These are phyloP conservation scores for Chaetoceros tenuissimus DNA, from an alignment of 108 stramenopile species.

Conservation along the genomic window DNA sequence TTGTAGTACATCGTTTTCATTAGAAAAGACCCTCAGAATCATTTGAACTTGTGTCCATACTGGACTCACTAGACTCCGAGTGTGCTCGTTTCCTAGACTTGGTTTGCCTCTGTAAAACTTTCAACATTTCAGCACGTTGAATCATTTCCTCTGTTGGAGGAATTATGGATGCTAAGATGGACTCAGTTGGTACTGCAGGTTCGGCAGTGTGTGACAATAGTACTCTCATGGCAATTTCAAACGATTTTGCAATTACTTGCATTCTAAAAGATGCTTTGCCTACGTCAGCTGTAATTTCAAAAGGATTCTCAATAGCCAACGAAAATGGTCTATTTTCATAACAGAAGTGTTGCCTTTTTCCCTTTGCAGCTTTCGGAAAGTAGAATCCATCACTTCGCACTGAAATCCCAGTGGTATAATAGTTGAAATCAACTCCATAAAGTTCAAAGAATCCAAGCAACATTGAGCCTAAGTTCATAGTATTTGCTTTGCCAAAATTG, in stretches of 20 bases:
- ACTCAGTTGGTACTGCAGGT: conserved; percentile 38
- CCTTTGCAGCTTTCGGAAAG: conserved; percentile 73
- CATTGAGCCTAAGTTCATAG: conserved; percentile 68
- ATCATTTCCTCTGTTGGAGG: conserved; percentile 68
- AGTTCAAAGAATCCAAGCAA: conserved; percentile 90
- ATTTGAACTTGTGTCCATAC: not conserved
- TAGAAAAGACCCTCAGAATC: too few relatives aligned
- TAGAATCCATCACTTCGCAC: conserved; percentile 79
- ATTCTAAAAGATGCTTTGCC: conserved; percentile 71
- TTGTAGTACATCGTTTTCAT: too few relatives aligned
- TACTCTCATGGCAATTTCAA: conserved; percentile 69
- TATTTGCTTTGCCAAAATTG: not conserved
- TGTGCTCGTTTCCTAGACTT: too few relatives aligned
- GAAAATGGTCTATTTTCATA: conserved; percentile 43
- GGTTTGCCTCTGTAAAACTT: too few relatives aligned
- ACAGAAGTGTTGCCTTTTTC: conserved; percentile 48
- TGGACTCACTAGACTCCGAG: not conserved
- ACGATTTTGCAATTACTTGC: conserved; percentile 60
- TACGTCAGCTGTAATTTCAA: conserved; percentile 72
- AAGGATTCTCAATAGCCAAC: conserved; percentile 86
- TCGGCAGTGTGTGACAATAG: conserved; percentile 59
- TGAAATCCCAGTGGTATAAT: conserved; percentile 73
- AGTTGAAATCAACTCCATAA: conserved; percentile 88
- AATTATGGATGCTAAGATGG: conserved; percentile 64
- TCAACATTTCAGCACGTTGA: conserved; percentile 9